These are phyloP conservation scores for Rhexocercosporidium sp. DNA, from an alignment of 2,329 filamentous ascomycete genomes.

Conservation along the genomic window DNA sequence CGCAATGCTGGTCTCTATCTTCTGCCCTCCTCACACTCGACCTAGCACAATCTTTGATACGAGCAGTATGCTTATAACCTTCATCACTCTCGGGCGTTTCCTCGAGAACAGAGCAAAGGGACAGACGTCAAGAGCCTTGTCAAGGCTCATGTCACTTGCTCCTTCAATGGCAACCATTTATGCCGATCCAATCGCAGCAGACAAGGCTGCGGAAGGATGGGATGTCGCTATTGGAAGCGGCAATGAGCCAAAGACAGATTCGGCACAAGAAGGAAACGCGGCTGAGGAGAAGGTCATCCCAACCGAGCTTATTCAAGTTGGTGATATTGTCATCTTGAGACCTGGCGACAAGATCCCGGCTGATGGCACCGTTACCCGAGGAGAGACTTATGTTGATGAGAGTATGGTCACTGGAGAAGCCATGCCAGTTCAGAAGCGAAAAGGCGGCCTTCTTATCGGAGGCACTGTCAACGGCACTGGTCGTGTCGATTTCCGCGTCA, in stretches of 20 bases:
- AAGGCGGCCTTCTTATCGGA: conserved; percentile 80
- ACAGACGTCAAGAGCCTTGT: conserved; percentile 92
- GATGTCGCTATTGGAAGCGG: conserved; percentile 49
- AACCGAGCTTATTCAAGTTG: conserved; percentile 91
- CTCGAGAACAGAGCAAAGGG: conserved; percentile 95
- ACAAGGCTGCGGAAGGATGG: conserved; percentile 88
- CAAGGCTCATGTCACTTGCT: conserved; percentile 91
- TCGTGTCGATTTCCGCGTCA: conserved; percentile 89
- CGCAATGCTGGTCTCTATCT: conserved; percentile 82
- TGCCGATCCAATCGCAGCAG: conserved; percentile 88
- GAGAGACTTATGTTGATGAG: conserved; percentile 93
- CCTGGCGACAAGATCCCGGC: conserved; percentile 97
- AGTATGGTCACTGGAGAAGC: conserved; percentile 99
- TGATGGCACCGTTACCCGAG: conserved; percentile 84
- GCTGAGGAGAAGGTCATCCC: conserved; percentile 87
- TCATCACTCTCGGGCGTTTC: conserved; percentile 89
- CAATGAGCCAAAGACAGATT: conserved; percentile 51
- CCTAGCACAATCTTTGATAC: conserved; percentile 95
- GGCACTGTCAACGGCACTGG: conserved; percentile 96
- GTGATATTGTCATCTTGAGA: conserved; percentile 89
- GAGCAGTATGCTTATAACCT: conserved; percentile 97
- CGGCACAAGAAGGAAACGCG: conserved; percentile 58
- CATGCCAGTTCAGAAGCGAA: conserved; percentile 90
- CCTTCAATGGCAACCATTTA: conserved; percentile 98
- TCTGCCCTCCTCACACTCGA: conserved; percentile 75